Evolutionary conservation across 2,329 filamentous ascomycete species (phyloP).

Genomic region (Chalaropsis thielavioides): DNA sequence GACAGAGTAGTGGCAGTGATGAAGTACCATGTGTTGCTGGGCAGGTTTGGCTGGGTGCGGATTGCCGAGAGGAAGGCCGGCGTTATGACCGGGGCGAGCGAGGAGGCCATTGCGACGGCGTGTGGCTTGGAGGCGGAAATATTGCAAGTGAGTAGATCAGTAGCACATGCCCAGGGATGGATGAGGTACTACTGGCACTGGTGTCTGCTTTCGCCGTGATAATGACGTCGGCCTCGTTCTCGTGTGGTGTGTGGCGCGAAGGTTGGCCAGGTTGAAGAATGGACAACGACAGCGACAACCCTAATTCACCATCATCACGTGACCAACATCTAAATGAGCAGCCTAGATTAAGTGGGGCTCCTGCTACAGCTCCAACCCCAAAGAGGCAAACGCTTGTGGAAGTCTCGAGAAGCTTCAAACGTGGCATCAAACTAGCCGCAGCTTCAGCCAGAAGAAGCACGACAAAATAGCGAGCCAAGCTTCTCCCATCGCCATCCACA

Average conservation of each 20-base stretch:
- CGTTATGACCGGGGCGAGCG: conserved; percentile 23
- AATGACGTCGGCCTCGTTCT: too few relatives aligned
- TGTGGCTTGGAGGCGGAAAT: neutral
- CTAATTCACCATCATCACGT: neutral
- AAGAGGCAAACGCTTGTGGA: conserved; percentile 10
- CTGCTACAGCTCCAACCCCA: conserved; percentile 8
- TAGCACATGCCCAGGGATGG: too few relatives aligned
- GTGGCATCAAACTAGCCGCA: conserved; percentile 19
- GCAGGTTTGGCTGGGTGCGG: conserved; percentile 29
- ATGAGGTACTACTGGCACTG: too few relatives aligned
- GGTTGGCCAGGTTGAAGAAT: neutral
- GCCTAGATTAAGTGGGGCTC: neutral
- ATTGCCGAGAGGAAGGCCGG: conserved; percentile 30
- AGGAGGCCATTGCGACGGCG: neutral
- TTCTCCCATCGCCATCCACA: neutral
- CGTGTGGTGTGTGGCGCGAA: too few relatives aligned
- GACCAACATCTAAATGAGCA: neutral
- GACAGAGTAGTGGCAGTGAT: conserved; percentile 33
- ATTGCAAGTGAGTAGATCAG: neutral
- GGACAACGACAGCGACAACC: neutral
- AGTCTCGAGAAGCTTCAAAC: conserved; percentile 19
- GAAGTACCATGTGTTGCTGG: conserved; percentile 35
- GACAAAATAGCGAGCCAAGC: neutral
- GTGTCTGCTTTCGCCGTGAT: too few relatives aligned
- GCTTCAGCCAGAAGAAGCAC: neutral